Percentiles rank a stretch among this genome's conserved stretches.
Evolutionary conservation across 2,329 filamentous ascomycete genomes (phyloP).

Genomic region (Diaporthe aspalathi): DNA sequence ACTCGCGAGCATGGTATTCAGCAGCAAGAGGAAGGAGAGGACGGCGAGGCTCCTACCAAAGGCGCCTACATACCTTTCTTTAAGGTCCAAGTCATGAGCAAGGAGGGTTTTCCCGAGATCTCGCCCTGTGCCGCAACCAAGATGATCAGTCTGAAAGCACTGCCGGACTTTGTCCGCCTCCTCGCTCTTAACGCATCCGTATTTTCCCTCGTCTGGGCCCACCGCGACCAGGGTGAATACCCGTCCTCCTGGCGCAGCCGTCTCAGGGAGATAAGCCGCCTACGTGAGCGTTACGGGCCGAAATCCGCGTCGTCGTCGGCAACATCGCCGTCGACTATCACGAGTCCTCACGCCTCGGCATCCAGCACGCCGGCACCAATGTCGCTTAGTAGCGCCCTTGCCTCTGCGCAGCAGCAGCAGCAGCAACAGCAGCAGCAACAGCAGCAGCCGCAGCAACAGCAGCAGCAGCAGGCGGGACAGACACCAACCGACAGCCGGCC

Average conservation of each 20-base stretch:
- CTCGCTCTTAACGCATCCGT: slow-evolving; percentile 93
- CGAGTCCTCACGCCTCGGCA: slow-evolving; percentile 25
- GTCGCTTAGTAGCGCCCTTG: slow-evolving; percentile 37
- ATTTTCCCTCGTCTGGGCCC: slow-evolving; percentile 91
- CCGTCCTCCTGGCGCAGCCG: slow-evolving; percentile 91
- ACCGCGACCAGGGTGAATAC: slow-evolving; percentile 81
- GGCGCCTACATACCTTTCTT: slow-evolving; percentile 71
- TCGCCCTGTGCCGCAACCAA: slow-evolving; percentile 91
- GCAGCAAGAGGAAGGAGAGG: slow-evolving; percentile 33
- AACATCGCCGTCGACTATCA: slow-evolving; percentile 48
- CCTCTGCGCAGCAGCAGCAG: slow-evolving; percentile 42
- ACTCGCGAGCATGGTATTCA: slow-evolving; percentile 60
- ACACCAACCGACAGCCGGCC: slow-evolving; percentile 51
- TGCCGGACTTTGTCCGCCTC: slow-evolving; percentile 88
- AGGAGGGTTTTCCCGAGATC: slow-evolving; percentile 89
- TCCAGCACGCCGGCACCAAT: slow-evolving; percentile 26
- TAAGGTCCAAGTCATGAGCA: slow-evolving; percentile 88
- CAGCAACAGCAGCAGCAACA: too few species aligned
- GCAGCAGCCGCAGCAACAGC: too few species aligned
- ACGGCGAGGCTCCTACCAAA: background rate
- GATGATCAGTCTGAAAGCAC: slow-evolving; percentile 83
- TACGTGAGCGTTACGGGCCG: slow-evolving; percentile 76
- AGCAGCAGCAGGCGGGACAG: slow-evolving; percentile 40
- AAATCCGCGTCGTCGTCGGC: slow-evolving; percentile 53
- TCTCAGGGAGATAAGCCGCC: slow-evolving; percentile 83